phyloP scores from a whole-genome alignment of 2,329 filamentous ascomycete species.

The Pseudogymnoascus sp. region DNA sequence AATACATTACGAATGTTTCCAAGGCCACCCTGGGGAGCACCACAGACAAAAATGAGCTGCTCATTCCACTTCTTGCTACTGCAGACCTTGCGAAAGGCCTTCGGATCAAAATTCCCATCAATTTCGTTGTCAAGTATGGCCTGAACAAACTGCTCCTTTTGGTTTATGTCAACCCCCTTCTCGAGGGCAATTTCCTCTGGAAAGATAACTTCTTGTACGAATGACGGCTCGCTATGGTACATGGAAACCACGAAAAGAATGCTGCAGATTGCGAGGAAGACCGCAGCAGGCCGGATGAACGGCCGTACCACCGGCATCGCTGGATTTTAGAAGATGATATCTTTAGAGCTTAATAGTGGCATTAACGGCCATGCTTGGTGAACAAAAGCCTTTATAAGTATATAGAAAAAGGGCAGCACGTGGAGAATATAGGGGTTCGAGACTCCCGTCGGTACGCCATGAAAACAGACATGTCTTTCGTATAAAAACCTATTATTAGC shows the following conservation, averaged over 20 bases:
- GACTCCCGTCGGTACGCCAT: too few species aligned
- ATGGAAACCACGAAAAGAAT: background rate
- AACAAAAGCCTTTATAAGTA: too few species aligned
- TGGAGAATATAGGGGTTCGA: too few species aligned
- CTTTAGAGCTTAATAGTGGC: background rate
- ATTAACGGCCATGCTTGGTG: background rate
- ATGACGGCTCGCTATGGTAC: background rate
- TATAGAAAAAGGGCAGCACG: too few species aligned
- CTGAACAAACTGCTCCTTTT: slow-evolving; percentile 14
- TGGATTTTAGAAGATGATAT: background rate
- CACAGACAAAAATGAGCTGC: slow-evolving; percentile 37
- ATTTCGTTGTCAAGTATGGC: slow-evolving; percentile 15
- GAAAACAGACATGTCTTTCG: too few species aligned
- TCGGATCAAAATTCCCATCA: slow-evolving; percentile 19
- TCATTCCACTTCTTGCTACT: slow-evolving; percentile 33
- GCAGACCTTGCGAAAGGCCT: slow-evolving; percentile 25
- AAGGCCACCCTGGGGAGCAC: slow-evolving; percentile 35
- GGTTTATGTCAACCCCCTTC: background rate
- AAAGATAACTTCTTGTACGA: background rate
- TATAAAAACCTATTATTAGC: too few species aligned
- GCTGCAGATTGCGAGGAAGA: background rate
- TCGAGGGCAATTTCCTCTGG: background rate
- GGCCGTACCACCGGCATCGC: background rate
- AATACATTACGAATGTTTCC: slow-evolving; percentile 37
- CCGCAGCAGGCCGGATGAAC: background rate